A percentile compares a stretch with the other conserved stretches of the same genome.
These are phyloP conservation scores for Aphanomyces euteiches DNA, from an alignment of 352 stramenopile genomes.

Conservation along the genomic window DNA sequence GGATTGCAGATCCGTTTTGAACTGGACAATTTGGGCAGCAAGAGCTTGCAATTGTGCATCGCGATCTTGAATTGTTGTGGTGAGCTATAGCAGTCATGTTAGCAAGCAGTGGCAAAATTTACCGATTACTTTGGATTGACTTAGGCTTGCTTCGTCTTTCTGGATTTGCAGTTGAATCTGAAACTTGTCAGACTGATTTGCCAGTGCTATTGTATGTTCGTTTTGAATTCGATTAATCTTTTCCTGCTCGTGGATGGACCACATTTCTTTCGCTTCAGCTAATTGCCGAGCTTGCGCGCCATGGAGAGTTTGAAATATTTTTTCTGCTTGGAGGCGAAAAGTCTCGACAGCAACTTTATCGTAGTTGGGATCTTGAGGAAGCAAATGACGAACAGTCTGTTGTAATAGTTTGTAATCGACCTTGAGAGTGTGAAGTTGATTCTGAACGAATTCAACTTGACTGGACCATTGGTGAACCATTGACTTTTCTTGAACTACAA, in stretches of 20 bases:
- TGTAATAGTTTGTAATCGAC: not conserved
- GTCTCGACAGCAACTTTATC: not conserved
- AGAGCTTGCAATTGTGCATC: not conserved
- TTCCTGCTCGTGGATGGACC: not conserved
- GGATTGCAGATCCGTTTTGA: not conserved
- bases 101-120: not conserved
- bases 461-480: not conserved
- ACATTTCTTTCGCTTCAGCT: not conserved
- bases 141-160: not conserved
- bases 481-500: constrained; percentile 3
- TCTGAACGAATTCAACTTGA: not conserved
- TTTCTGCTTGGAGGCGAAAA: not conserved
- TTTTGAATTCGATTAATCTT: not conserved
- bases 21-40: not conserved
- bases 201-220: not conserved
- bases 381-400: not conserved
- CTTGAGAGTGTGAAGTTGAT: not conserved
- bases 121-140: not conserved
- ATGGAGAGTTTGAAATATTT: not conserved
- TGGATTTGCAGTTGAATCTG: not conserved
- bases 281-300: not conserved
- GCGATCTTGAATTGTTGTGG: not conserved
- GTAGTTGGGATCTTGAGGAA: not conserved
- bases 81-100: not conserved
- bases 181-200: not conserved